Evolutionary conservation across 2,329 filamentous ascomycete species (phyloP).

Genomic region (Phialocephala subalpina): DNA sequence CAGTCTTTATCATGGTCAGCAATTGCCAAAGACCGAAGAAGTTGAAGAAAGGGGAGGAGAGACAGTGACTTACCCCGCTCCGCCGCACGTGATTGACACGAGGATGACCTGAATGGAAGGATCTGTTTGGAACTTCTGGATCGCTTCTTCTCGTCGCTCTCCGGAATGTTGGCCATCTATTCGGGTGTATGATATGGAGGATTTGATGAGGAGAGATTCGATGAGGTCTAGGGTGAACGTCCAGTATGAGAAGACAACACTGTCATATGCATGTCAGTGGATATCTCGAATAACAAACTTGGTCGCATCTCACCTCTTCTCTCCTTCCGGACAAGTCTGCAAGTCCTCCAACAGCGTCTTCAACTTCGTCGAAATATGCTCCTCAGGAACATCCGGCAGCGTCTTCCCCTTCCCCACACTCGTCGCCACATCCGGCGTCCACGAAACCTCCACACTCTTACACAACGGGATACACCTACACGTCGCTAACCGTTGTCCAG

Average conservation of each 20-base stretch:
- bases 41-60: neutral
- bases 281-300: neutral
- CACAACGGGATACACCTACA: constrained; percentile 34
- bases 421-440: neutral
- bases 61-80: constrained; percentile 52
- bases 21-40: neutral
- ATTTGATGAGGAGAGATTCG: constrained; percentile 48
- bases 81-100: constrained; percentile 58
- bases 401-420: neutral
- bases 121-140: constrained; percentile 51
- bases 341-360: constrained; percentile 21
- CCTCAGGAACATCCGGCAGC: constrained; percentile 5
- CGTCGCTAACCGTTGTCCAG: constrained; percentile 43
- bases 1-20: constrained; percentile 17
- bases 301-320: constrained; percentile 47
- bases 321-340: constrained; percentile 20
- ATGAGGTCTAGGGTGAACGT: constrained; percentile 56
- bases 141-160: constrained; percentile 49
- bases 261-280: constrained; percentile 36
- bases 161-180: constrained; percentile 57
- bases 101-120: constrained; percentile 52
- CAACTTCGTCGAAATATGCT: constrained; percentile 25
- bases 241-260: constrained; percentile 61
- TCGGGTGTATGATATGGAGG: constrained; percentile 47
- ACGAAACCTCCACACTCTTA: constrained; percentile 23